Base-by-base conservation (phyloP, 1,284 basidiomycete genomes). In the Heterobasidion irregulare region DNA sequence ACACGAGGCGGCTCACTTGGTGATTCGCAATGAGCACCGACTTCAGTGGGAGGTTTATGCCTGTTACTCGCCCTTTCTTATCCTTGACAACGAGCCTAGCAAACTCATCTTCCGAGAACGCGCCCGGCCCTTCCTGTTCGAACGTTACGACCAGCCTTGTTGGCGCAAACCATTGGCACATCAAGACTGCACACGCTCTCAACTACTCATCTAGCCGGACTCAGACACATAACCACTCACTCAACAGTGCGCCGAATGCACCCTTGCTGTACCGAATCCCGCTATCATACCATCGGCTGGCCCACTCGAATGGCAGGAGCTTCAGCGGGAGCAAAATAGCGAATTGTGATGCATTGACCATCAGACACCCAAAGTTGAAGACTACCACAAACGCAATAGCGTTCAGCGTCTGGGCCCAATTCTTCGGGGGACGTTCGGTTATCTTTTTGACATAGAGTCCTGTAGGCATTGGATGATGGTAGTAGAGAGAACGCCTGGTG, bases 1-100 rank as follows among this genome's bases (percentile, higher is more conserved):
- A 16, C 41, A 12, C 54, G 18, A 46, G 38, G 53, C 48, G 45
- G 62, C 75, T 49, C 59, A 89, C 88, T 75, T 91, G 87, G 66
- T 94, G 90, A 67, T 94, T 94, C 6, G 84, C 80, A 64, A 90
- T 87, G 59, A 92, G 70, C 46, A 94, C 85, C 50, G 86, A 79
- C 66, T 89, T 84, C 57, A 80, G 79, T 0, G 92, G 92, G 10
- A 96, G 70, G 55, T 84, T 79, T 54, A 98, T 71, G 2, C 72
- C 75, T 2, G 76, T 68, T 19, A 89, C 75, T 35, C 74, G 68
- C 12, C 92, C 91, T 0, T 72, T 64, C 36, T 72, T 66, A 61
- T 86, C 77, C 58, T 77, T 78, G 46, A 83, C 71, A 6, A 86
- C 80, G 47, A 84, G 67, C 8, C 64, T 62, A 33, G 77, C 76